A percentile compares a stretch with the other conserved stretches of the same genome.
Conservation (phyloP, 2,329 filamentous ascomycete genomes). For the Arthroderma sp. region DNA sequence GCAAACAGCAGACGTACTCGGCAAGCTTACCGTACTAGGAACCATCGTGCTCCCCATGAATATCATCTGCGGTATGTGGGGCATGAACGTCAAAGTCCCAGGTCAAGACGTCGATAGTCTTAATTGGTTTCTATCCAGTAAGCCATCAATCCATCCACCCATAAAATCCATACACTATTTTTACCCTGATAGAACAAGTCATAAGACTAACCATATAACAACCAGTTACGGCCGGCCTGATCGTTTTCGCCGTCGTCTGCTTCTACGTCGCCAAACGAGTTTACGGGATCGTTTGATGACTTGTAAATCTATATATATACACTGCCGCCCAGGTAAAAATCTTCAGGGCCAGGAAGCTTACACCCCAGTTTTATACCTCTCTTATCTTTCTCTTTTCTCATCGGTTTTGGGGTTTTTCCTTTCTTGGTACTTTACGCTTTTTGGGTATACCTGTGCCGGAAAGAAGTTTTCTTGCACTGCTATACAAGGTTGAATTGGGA, state of each 20-base stretch:
- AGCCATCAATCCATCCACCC: conserved; percentile 8
- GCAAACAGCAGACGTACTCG: conserved; percentile 85
- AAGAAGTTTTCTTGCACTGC: neutral
- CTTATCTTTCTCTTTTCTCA: neutral
- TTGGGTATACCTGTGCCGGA: neutral
- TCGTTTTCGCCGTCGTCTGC: conserved; percentile 67
- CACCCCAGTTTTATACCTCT: neutral
- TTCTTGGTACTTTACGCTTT: neutral
- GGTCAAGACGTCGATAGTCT: conserved; percentile 75
- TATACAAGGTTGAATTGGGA: no score
- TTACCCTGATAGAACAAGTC: neutral
- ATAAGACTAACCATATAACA: neutral
- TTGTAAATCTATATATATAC: conserved; percentile 1
- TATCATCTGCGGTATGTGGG: conserved; percentile 96
- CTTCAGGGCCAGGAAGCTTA: no score
- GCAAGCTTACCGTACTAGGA: conserved; percentile 86
- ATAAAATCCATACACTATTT: conserved; percentile 23
- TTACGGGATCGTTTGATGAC: conserved; percentile 57
- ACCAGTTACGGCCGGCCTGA: conserved; percentile 54
- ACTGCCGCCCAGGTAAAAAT: neutral
- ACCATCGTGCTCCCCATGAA: conserved; percentile 99
- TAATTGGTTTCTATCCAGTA: conserved; percentile 56
- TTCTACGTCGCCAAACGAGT: conserved; percentile 73
- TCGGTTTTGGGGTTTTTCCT: neutral
- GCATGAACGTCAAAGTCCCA: conserved; percentile 95